Conservation (phyloP, 345 rosid genomes). For the Eucalyptus lansdowneana region DNA sequence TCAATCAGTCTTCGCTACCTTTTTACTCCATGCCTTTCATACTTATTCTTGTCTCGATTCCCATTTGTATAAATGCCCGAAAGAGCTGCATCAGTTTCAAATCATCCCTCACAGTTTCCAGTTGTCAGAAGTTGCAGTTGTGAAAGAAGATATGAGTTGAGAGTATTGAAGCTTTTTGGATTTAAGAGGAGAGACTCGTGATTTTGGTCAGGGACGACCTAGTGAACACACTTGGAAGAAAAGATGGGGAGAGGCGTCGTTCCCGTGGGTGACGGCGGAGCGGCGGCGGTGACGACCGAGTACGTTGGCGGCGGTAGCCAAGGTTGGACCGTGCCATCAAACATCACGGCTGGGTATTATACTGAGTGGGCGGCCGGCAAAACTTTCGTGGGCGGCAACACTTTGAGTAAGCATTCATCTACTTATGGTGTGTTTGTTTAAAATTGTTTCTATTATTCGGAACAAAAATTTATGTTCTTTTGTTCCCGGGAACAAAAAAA, state of each 20-base stretch:
- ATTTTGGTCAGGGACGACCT: neutral
- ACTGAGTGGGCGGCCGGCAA: neutral
- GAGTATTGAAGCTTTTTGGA: neutral
- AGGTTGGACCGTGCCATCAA: neutral
- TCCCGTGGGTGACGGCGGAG: no score
- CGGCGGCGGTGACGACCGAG: neutral
- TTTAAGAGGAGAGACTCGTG: neutral
- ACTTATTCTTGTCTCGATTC: neutral
- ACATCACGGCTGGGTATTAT: neutral
- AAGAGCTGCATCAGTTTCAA: neutral
- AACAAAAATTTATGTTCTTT: no score
- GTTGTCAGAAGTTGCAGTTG: neutral
- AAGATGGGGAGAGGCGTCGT: neutral
- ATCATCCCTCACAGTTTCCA: neutral
- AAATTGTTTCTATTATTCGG: rapidly evolving
- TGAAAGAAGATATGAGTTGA: neutral
- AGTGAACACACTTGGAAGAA: neutral
- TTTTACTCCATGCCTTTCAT: neutral
- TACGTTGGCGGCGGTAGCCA: neutral
- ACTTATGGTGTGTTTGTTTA: no score
- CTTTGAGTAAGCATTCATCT: neutral
- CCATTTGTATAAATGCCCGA: neutral
- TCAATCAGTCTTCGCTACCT: neutral
- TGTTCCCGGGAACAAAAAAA: no score
- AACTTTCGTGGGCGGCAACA: neutral